Base-by-base conservation (phyloP, 176 grass and related monocot genomes). In the Cymbopogon citratus region DNA sequence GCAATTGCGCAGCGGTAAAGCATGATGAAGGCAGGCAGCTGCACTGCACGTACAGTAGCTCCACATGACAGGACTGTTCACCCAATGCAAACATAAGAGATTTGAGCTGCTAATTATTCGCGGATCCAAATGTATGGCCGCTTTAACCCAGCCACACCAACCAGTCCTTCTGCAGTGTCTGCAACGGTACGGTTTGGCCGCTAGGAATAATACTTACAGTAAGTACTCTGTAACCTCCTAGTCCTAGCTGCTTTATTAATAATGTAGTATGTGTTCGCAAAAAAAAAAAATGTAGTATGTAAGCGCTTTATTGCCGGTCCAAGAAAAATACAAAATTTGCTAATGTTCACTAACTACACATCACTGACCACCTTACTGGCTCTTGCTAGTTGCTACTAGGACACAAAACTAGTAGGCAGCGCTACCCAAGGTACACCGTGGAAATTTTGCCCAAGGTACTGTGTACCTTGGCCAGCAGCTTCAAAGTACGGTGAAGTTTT, bases 121-220 rank as follows among this genome's bases (percentile, higher is more conserved):
- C 71, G 60, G 78, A 89, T 67, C 73, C 66, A 85, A 72, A 78
- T 80, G 41, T 44, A 44, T 51, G 44, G 33, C 33, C 39, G n/a
- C 66, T 86, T 82, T 78, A 82, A 82, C 65, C 46, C 65, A 72
- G 51, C 44, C 72, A 65, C 11, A 73, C 73, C 82, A 80, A 88
- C 63, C 76, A 23, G 49, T 52, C 49, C 18, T 52, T 9, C 14
- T 19, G 15, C 73, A 38, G n/a, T n/a, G n/a, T n/a, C 57, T 9
- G 24, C 25, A 31, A 69, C 21, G 21, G 52, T n/a, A 18, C 25
- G 56, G 64, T 71, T 52, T 46, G 40, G 59, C 75, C 10, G 56
- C 56, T 60, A 63, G 29, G 63, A 45, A 59, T n/a, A n/a, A 67
- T 75, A 33, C 31, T 33, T 33, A 33, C 1, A 3, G 31, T n/a